These are phyloP conservation scores for Avena sativa DNA, from an alignment of 176 grass and related monocot species.

Conservation along the genomic window DNA sequence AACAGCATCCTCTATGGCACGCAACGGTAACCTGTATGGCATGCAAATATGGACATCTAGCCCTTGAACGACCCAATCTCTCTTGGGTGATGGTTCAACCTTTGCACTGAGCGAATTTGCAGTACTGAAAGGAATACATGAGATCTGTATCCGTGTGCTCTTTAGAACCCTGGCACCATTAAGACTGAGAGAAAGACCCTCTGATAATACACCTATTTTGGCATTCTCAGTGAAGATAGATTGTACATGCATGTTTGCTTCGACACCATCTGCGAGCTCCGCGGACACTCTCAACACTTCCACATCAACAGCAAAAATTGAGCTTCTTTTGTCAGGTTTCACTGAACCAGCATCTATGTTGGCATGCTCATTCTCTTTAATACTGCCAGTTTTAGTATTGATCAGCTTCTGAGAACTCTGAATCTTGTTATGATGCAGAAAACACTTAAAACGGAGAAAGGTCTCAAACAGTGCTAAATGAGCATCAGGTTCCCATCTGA, in stretches of 20 bases:
- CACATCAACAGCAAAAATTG: conserved; percentile 92
- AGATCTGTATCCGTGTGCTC: conserved; percentile 92
- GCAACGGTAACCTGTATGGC: conserved; percentile 91
- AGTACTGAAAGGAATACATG: conserved; percentile 69
- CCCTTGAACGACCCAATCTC: conserved; percentile 93
- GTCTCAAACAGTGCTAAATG: conserved; percentile 83
- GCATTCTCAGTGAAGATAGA: conserved; percentile 99
- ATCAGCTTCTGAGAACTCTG: conserved; percentile 58
- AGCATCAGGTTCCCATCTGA: conserved; percentile 91
- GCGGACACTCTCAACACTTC: conserved; percentile 85
- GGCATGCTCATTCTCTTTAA: conserved; percentile 47
- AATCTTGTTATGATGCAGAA: conserved; percentile 65
- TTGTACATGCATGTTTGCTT: conserved; percentile 83
- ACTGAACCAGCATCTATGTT: conserved; percentile 48
- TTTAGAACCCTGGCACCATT: conserved; percentile 93
- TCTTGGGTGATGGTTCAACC: conserved; percentile 58
- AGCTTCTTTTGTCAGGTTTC: conserved; percentile 64
- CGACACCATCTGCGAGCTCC: conserved; percentile 90
- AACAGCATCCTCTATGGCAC: conserved; percentile 96
- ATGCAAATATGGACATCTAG: conserved; percentile 93
- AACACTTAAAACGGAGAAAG: conserved; percentile 67
- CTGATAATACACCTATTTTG: conserved; percentile 89
- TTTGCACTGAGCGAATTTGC: conserved; percentile 66
- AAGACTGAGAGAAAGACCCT: conserved; percentile 85
- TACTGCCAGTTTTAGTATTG: conserved; percentile 45